Evolutionary conservation across 2,329 filamentous ascomycete genomes (phyloP), one percentile per base, ranked within the genome.

Genomic region (Alternaria dauci): DNA sequence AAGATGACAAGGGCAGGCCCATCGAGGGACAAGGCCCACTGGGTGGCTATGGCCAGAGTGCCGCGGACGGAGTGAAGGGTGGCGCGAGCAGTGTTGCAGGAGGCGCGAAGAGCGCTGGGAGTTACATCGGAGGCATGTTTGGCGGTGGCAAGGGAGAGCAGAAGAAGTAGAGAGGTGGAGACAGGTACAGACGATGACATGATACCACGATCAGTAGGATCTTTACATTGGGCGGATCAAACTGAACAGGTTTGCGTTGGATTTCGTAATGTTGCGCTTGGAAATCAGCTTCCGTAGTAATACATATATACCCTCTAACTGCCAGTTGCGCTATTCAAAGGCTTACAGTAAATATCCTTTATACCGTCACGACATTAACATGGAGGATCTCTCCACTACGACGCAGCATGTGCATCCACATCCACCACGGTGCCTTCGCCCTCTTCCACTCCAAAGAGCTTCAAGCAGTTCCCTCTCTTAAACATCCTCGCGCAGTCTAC

Each of bases 1-100:
- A 87, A 71, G 88, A 89, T 60, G 86, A 89, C 1, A 75, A 83
- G 18, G 88, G 88, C 4, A 55, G 63, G 12, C 34, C 20, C 76
- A 76, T 38, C 85, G 88, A 73, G 67, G 59, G 50, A 63, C 76
- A 68, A 72, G 81, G 65, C 4, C 78, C 63, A 57, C 71, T 69
- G 55, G 78, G 69, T 2, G 76, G 75, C 2, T 64, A 64, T 58
- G 76, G 74, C 20, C 61, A 74, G 58, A 61, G 70, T 47, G 74
- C 73, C 55, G 67, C 67, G 0, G 71, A 73, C 25, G 76, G 75
- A 2, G 71, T 76, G n/a, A 79, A 76, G 66, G 62, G 68, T 4
- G 70, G 66, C 14, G 73, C 59, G 3, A 63, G 67, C 2, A 58
- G 66, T 32, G 62, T 72, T 20, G 69, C 64, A 0, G 67, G 59